Evolutionary conservation across 495 filamentous ascomycete species (phyloP), one percentile per base, ranked within the genome.

Genomic region (Trichoderma orchidacearum): DNA sequence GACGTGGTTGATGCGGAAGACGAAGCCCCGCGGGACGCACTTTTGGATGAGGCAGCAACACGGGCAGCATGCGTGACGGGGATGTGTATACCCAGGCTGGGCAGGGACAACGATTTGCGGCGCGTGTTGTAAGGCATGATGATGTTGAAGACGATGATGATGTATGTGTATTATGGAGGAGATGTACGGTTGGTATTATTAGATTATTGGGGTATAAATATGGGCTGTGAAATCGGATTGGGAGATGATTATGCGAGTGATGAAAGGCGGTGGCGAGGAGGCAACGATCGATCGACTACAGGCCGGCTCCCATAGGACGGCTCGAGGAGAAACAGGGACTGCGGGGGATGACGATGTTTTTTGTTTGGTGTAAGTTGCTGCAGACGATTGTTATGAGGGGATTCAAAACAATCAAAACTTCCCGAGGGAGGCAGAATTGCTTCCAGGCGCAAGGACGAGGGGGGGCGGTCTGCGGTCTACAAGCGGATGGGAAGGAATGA

Each of bases 61-160:
- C 89, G 81, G 56, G 84, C 82, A 58, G 84, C 80, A 65, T 85
- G 85, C 31, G 76, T 70, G 29, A 74, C 72, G 51, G 90, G 93
- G 51, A 98, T 73, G 63, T 92, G 89, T 60, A 97, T 95, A 66
- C 93, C 93, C 61, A 97, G 80, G 58, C 89, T 91, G 21, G 90
- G 87, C 61, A 98, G 77, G 30, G 93, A 98, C 64, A 98, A 72
- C 66, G 90, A 95, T 75, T 97, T 98, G 70, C 93, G 85, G 72
- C 93, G 86, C 59, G 93, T 98, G 71, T 98, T 96, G 80, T 96
- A 96, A 60, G 90, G 89, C 90, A 95, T 95, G 63, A 59, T 81
- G 53, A 28, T 55, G 31, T 5, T 13, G 17, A 6, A 6, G 28
- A 17, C 15, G 51, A 7, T n/a, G 51, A 23, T 2, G 18, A 25